A percentile compares a stretch with the other conserved stretches of the same genome.
Conservation (phyloP, 257 asterid genomes). For the Solanum etuberosum region DNA sequence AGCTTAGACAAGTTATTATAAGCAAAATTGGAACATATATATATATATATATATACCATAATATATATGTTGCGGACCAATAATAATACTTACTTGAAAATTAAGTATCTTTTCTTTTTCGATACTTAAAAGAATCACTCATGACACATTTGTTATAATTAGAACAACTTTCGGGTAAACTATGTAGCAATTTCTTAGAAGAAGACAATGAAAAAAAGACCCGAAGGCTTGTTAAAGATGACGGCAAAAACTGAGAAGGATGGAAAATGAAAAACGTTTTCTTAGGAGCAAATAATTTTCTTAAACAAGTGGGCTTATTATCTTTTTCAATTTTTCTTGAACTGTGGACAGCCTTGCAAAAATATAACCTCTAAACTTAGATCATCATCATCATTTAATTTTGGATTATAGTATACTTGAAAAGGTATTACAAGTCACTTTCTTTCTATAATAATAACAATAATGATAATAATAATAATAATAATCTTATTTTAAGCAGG, state of each 20-base stretch:
- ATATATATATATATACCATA: neutral
- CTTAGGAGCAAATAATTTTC: neutral
- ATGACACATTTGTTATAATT: too few relatives aligned
- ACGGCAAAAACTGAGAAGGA: neutral
- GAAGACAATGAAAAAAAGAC: neutral
- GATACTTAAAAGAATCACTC: neutral
- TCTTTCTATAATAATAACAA: neutral
- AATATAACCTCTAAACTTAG: neutral
- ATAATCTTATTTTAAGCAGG: neutral
- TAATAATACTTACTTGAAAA: neutral
- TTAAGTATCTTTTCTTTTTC: neutral
- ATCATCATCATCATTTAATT: neutral
- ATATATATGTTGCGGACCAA: neutral
- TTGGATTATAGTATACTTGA: neutral
- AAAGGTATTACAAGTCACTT: neutral
- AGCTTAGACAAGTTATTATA: neutral
- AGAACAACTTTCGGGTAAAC: neutral
- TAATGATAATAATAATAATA: neutral
- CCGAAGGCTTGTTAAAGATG: neutral
- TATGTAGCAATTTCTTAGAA: neutral
- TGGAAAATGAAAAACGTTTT: neutral
- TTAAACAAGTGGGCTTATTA: neutral
- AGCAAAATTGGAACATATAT: neutral
- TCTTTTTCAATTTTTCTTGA: neutral
- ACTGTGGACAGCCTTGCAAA: conserved; percentile 1